Evolutionary conservation across 1,284 basidiomycete species (phyloP), one percentile per base, ranked within the genome.

Genomic region (Ustilago cynodontis): DNA sequence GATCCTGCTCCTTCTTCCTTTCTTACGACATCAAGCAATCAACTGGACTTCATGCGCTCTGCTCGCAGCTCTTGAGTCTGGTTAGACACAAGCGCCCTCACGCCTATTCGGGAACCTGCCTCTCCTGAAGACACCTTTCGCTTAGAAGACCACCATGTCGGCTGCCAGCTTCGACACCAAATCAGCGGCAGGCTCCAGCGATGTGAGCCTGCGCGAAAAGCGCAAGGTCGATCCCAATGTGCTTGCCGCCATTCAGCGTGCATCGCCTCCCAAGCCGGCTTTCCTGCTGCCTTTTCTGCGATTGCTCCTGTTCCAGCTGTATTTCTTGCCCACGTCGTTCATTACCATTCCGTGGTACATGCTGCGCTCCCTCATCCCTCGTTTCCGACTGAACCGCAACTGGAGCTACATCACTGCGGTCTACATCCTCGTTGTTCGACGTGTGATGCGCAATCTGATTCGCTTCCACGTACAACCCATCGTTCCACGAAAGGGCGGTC

Each of bases 401-500:
- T 84, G 81, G 83, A 61, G 80, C 49, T 65, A 76, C 59, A 24
- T 65, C 29, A 71, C 72, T 10, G 61, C 82, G 11, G 55, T 83
- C 35, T 71, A 74, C 59, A 75, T 83, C 47, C 53, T 78, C 20
- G 60, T 81, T 18, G 74, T 78, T 7, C 73, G 77, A 35, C 71
- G 74, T 22, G 71, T 81, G 26, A 78, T 85, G 60, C 68, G 71
- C 37, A 71, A 73, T 47, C 65, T 82, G 28, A 75, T 77, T 58
- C 69, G 76, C 47, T 81, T 83, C 31, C 41, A 58, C 20, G 67
- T 84, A 5, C 82, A 84, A 65, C 83, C 83, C 41, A 64, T 84
- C 35, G 75, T 64, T 2, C 80, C 82, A 2, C 72, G 82, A 29
- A 77, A 81, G 67, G 71, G 77, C 11, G 82, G 83, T 2, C 71